Percentiles rank a stretch among this genome's conserved stretches.
Conservation (phyloP, 2,329 filamentous ascomycete genomes). For the Fusarium tricinctum region DNA sequence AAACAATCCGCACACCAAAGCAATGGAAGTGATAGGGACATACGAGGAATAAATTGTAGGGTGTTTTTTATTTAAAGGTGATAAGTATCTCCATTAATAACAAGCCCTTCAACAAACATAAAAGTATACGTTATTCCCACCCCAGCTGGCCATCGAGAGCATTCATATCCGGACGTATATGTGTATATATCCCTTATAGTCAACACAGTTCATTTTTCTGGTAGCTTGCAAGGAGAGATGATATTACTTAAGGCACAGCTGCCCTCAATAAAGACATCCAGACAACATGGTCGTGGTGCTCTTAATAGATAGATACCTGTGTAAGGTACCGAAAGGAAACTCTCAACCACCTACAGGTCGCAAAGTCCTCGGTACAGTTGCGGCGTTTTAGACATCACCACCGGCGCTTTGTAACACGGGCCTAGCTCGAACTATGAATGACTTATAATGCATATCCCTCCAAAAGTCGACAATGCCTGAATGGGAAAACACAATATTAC, state of each 20-base stretch:
- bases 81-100: no score
- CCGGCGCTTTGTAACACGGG: conserved; percentile 26
- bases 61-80: no score
- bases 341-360: neutral
- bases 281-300: neutral
- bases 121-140: no score
- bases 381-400: conserved; percentile 27
- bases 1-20: no score
- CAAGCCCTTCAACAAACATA: no score
- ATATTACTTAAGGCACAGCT: neutral
- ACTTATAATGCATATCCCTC: neutral
- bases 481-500: neutral
- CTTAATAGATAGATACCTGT: neutral
- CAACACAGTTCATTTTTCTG: no score
- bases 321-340: conserved; percentile 1
- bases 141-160: neutral
- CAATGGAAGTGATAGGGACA: no score
- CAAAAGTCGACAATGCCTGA: neutral
- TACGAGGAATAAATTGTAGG: no score
- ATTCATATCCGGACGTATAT: neutral
- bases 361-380: conserved; percentile 34
- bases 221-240: neutral
- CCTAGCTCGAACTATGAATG: conserved; percentile 6
- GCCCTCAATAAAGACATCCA: neutral
- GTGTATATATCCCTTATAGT: no score